Evolutionary conservation across 352 stramenopile species (phyloP), one percentile per base, ranked within the genome.

Genomic region (Phytopythium oedochilum): DNA sequence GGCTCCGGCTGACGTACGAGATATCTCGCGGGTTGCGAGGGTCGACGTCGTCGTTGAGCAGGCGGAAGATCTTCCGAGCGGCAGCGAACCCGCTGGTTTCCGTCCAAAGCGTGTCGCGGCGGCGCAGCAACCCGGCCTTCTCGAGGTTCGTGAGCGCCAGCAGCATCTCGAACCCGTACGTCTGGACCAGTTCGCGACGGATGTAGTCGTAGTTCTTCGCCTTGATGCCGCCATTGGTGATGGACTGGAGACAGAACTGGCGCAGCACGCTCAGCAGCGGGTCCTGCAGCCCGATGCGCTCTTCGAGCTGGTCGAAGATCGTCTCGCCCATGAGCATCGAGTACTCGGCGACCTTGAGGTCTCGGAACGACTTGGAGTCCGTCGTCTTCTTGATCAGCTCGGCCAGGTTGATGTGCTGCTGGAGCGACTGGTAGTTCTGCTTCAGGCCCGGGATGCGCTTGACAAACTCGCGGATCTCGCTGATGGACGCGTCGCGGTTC

Each of bases 391-490:
- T 98, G 48, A 99, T 85, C 1, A 98, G 59, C 71, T 99, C 96
- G 5, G 96, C 96, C 51, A 99, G 70, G 62, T 98, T 96, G 61
- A 99, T 99, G 70, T 99, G 96, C 72, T 98, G 96, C 59, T 97
- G 96, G 15, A 99, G 70, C n/a, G 80, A 97, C 70, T 96, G 89
- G 65, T 97, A 96, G 61, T 96, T 97, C 48, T 97, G 83, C 46
- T 96, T 97, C 18, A 97, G 70, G 12, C 89, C 89, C 0, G 96
- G 96, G 60, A 98, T 98, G 62, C 97, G 91, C 77, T 99, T 99
- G 46, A 99, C 96, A 60, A 99, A 98, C 64, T 98, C 94, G 61
- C 98, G 96, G 53, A 99, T 98, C 75, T 99, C 95, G 14, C 85
- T 95, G 63, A 99, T 96, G 50, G 96, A 98, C 40, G 96, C 96